Conservation (phyloP, 768 basidiomycete genomes). For the Leccinum uliginosum region DNA sequence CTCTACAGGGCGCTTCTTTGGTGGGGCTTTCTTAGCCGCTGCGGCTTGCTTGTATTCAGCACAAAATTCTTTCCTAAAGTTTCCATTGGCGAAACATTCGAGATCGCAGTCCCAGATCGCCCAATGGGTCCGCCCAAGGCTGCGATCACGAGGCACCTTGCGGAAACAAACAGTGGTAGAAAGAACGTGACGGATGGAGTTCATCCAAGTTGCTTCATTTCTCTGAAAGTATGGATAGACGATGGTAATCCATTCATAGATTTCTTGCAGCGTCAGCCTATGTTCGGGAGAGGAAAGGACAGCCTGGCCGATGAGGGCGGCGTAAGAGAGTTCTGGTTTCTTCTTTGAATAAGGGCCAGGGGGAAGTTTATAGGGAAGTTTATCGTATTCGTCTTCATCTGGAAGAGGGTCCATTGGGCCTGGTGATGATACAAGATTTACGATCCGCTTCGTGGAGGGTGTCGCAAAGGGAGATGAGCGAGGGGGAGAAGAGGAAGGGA, state of each 20-base stretch:
- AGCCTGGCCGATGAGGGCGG: constrained; percentile 93
- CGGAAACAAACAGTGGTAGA: constrained; percentile 90
- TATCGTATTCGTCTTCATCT: constrained; percentile 60
- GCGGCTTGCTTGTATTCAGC: constrained; percentile 33
- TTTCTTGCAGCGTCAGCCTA: constrained; percentile 88
- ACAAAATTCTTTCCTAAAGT: constrained; percentile 65
- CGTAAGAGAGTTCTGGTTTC: constrained; percentile 88
- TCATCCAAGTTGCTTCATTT: constrained; percentile 95
- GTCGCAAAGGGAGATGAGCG: constrained; percentile 60
- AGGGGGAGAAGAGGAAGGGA: constrained; percentile 60
- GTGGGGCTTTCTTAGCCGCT: constrained; percentile 25
- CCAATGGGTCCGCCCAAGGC: constrained; percentile 82
- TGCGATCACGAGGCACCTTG: constrained; percentile 73
- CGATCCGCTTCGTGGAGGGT: constrained; percentile 48
- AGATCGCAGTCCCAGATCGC: constrained; percentile 80
- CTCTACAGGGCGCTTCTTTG: constrained; percentile 39
- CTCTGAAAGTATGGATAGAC: constrained; percentile 93
- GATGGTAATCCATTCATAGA: constrained; percentile 93
- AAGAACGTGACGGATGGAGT: constrained; percentile 94
- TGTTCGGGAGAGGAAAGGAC: constrained; percentile 80
- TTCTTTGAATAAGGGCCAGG: constrained; percentile 75
- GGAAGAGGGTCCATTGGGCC: constrained; percentile 69
- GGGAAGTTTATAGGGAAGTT: constrained; percentile 72
- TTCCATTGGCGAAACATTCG: constrained; percentile 78
- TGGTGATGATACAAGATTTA: constrained; percentile 82